Conservation (phyloP, 768 basidiomycete species). For the Russula emetica region DNA sequence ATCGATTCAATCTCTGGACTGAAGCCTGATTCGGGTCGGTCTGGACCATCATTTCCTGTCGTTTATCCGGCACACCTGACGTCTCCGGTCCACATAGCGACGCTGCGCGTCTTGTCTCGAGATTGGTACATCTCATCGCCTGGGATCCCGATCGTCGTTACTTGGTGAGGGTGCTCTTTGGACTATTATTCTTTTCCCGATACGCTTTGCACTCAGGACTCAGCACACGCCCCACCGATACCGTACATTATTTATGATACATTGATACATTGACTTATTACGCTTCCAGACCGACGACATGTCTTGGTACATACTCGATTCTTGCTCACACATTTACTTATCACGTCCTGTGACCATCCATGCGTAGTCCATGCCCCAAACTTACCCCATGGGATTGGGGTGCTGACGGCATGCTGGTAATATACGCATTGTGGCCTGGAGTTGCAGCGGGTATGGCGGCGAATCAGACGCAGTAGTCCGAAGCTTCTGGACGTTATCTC, state of each 20-base stretch:
- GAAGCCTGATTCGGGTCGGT: conserved; percentile 21
- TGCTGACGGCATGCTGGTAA: conserved; percentile 16
- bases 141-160: conserved; percentile 3
- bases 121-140: conserved; percentile 1
- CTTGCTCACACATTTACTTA: conserved; percentile 2
- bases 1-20: conserved; percentile 57
- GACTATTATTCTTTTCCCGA: conserved; percentile 11
- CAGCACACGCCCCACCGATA: conserved; percentile 22
- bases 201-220: conserved; percentile 18
- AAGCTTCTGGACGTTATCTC: conserved; percentile 4
- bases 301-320: conserved; percentile 11
- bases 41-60: background rate
- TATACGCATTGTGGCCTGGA: conserved; percentile 12
- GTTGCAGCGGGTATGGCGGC: conserved; percentile 1
- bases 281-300: conserved; percentile 12
- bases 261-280: conserved; percentile 25
- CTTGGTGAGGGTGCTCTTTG: conserved; percentile 21
- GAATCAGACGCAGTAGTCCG: conserved; percentile 14
- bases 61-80: background rate
- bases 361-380: conserved; percentile 19
- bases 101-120: conserved; percentile 13
- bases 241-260: conserved; percentile 22
- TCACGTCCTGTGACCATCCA: conserved; percentile 16
- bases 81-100: background rate
- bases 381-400: conserved; percentile 15